Evolutionary conservation across 148 eudicot species (phyloP).

Genomic region (Selenicereus undatus): DNA sequence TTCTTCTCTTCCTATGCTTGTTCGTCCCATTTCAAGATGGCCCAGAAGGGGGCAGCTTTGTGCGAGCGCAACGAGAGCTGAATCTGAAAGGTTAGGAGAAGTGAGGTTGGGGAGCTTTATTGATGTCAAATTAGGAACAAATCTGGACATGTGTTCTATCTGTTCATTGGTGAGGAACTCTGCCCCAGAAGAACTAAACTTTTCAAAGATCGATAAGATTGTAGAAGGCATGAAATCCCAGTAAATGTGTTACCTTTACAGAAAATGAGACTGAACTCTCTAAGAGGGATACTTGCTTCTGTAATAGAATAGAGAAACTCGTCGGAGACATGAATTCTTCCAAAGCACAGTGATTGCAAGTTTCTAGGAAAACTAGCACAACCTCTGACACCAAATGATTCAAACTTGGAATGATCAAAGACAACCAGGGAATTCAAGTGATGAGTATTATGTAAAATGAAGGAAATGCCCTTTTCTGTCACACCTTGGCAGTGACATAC

Average conservation of each 20-base stretch:
- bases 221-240: constrained; percentile 21
- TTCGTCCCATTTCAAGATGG: constrained; percentile 15
- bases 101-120: not conserved
- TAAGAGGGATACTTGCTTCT: constrained; percentile 21
- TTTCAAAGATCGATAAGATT: constrained; percentile 8
- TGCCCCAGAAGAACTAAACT: constrained; percentile 17
- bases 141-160: constrained; percentile 14
- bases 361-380: not conserved
- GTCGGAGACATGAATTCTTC: constrained; percentile 12
- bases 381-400: not conserved
- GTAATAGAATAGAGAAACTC: constrained; percentile 22
- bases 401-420: constrained; percentile 3
- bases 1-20: constrained; percentile 21
- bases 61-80: constrained; percentile 18
- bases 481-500: constrained; percentile 4
- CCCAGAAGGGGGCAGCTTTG: constrained; percentile 22
- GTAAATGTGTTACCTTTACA: constrained; percentile 28
- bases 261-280: constrained; percentile 4
- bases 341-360: constrained; percentile 10
- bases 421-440: constrained; percentile 18
- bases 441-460: constrained; percentile 13
- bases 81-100: constrained; percentile 20
- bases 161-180: constrained; percentile 22
- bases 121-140: constrained; percentile 18
- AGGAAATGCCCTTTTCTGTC: constrained; percentile 26